A percentile compares a stretch with the other conserved stretches of the same genome.
Evolutionary conservation across 139 green algal species (phyloP).

Genomic region (Picocystis salinarum): DNA sequence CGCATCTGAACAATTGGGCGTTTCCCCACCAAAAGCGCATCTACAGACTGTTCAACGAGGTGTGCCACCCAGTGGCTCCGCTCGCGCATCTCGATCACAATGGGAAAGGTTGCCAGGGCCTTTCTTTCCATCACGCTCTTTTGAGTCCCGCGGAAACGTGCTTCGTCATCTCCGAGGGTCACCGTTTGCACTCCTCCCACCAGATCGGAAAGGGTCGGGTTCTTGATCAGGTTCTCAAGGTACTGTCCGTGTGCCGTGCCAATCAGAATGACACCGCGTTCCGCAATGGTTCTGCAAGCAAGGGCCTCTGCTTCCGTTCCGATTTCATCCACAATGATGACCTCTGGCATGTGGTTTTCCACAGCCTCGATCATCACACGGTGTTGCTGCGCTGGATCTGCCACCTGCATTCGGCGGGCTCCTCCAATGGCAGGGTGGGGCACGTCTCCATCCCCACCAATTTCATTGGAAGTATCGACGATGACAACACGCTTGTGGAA

Average conservation of each 20-base stretch:
- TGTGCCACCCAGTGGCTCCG: slow-evolving; percentile 67
- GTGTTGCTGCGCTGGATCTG: slow-evolving; percentile 71
- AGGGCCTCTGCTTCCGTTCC: slow-evolving; percentile 84
- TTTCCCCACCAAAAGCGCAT: slow-evolving; percentile 50
- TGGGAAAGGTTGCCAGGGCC: slow-evolving; percentile 77
- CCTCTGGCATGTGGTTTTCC: slow-evolving; percentile 89
- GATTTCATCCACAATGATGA: slow-evolving; percentile 90
- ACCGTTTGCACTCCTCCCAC: slow-evolving; percentile 51
- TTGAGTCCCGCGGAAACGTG: slow-evolving; percentile 61
- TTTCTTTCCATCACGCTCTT: slow-evolving; percentile 87
- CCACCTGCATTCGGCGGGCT: slow-evolving; percentile 87
- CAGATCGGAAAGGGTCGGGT: slow-evolving; percentile 59
- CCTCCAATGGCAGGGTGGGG: slow-evolving; percentile 80
- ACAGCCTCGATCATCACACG: slow-evolving; percentile 91
- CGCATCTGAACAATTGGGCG: slow-evolving; percentile 55
- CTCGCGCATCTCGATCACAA: slow-evolving; percentile 89
- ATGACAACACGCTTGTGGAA: slow-evolving; percentile 52
- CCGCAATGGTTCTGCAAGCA: slow-evolving; percentile 91
- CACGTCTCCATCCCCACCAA: slow-evolving; percentile 83
- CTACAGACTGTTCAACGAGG: slow-evolving; percentile 59
- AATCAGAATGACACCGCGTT: slow-evolving; percentile 86
- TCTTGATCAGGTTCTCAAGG: slow-evolving; percentile 96
- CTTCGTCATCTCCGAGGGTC: slow-evolving; percentile 68
- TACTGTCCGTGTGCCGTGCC: slow-evolving; percentile 85
- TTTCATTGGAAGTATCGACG: slow-evolving; percentile 70